Percentiles rank a stretch among this genome's conserved stretches.
phyloP scores from a whole-genome alignment of 2,329 filamentous ascomycete genomes.

The Aaosphaeria pasadenensis region DNA sequence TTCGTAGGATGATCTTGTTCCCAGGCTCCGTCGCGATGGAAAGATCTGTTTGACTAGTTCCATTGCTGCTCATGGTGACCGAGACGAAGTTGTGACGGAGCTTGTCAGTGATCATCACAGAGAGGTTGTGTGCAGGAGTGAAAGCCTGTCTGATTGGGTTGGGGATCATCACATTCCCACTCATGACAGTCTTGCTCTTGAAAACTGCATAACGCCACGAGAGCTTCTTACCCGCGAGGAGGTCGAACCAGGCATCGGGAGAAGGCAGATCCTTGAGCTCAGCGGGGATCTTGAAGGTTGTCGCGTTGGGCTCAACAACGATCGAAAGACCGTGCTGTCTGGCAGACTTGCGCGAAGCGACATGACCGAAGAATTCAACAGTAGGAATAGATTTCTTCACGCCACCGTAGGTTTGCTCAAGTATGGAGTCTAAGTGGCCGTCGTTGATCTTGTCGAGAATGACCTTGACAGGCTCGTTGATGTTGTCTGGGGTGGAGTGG shows the following conservation, averaged over 20 bases:
- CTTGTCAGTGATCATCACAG: slow-evolving; percentile 11
- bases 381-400: slow-evolving; percentile 4
- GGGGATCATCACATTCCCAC: slow-evolving; percentile 9
- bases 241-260: slow-evolving; percentile 9
- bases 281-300: slow-evolving; percentile 9
- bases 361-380: slow-evolving; percentile 12
- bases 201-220: slow-evolving; percentile 12
- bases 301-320: slow-evolving; percentile 6
- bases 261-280: slow-evolving; percentile 5
- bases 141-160: slow-evolving; percentile 13
- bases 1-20: slow-evolving; percentile 12
- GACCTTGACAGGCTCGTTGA: slow-evolving; percentile 12
- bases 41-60: slow-evolving; percentile 8
- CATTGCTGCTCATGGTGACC: slow-evolving; percentile 12
- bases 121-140: slow-evolving; percentile 6
- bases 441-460: slow-evolving; percentile 12
- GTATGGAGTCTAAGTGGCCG: slow-evolving; percentile 6
- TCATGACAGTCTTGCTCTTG: slow-evolving; percentile 8
- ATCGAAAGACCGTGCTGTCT: slow-evolving; percentile 5
- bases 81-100: slow-evolving; percentile 10
- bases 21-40: slow-evolving; percentile 12
- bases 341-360: slow-evolving; percentile 4
- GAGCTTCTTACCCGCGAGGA: slow-evolving; percentile 9
- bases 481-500: slow-evolving; percentile 9
- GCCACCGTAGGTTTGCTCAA: slow-evolving; percentile 7